Base-by-base conservation (phyloP, 1,139 yeast genomes). In the Geotrichum europaeum region DNA sequence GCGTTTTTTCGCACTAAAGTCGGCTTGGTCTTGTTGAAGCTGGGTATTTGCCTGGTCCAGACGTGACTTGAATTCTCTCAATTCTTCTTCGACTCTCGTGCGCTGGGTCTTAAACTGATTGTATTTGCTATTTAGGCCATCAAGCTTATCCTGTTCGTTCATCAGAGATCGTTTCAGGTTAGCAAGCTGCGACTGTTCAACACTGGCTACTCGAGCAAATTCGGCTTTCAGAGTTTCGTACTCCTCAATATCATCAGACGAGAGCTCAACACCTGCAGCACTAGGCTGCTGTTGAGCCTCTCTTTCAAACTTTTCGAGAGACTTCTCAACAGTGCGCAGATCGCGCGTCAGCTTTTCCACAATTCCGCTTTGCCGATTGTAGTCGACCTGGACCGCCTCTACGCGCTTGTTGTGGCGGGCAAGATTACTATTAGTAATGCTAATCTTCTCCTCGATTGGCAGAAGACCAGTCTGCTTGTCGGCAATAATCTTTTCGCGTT, bases 141-240 rank as follows among this genome's bases (percentile, higher is more conserved):
- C 59, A 15, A 68, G 58, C 43, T 64, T 67, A 49, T 72, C 76
- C 20, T 67, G 65, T 28, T 66, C 68, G 15, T 72, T 67, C 51
- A 66, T 65, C 59, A 67, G 63, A 51, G 69, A 70, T 4, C 76
- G 67, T 24, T 58, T 55, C 10, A 67, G 57, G 25, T 65, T 65
- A 32, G 67, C 69, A 47, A 73, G 58, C n/a, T 68, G 65, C 4
- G 71, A 62, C 59, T 69, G 72, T 58, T 72, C 70, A 4, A 63
- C 56, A 13, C 73, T 66, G 0, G 74, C 71, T 52, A 62, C 66
- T 40, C 62, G 65, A 54, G 68, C 68, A 63, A 83, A 89, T 60
- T 77, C 68, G 22, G 83, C 83, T 68, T 89, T 81, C 62, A 90
- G 75, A 1, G 63, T 53, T 56, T 85, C 86, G 70, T 90, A 91